Evolutionary conservation across 441 rosid genomes (phyloP).

Genomic region (Rhodomyrtus psidioides): DNA sequence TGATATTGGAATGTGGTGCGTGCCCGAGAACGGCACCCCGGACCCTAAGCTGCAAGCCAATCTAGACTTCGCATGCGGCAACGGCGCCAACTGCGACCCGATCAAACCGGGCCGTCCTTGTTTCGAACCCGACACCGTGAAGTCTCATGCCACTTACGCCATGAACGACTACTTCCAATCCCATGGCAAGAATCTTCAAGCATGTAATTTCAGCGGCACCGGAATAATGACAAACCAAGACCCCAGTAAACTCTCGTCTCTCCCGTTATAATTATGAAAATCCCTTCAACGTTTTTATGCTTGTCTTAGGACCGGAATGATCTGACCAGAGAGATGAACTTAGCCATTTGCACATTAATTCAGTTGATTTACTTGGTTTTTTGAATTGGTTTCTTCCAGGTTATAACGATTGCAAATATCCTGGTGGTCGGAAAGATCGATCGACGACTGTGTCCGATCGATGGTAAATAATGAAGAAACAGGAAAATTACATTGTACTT

Average conservation of each 20-base stretch:
- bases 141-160: background rate
- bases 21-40: background rate
- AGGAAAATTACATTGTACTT: background rate
- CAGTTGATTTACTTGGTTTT: background rate
- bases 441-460: background rate
- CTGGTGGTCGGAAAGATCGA: background rate
- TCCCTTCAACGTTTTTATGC: background rate
- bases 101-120: background rate
- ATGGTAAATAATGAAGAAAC: background rate
- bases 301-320: background rate
- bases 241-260: background rate
- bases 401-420: background rate
- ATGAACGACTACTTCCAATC: background rate
- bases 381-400: background rate
- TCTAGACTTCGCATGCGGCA: background rate
- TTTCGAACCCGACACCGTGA: background rate
- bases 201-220: background rate
- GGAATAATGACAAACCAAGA: background rate
- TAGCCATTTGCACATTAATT: background rate
- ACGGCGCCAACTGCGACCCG: background rate
- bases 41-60: background rate
- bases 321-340: background rate
- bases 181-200: background rate
- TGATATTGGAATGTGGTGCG: background rate
- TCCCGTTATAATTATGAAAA: rapidly evolving